These are phyloP conservation scores for Jacaranda mimosifolia DNA, from an alignment of 257 asterid species.

Conservation along the genomic window DNA sequence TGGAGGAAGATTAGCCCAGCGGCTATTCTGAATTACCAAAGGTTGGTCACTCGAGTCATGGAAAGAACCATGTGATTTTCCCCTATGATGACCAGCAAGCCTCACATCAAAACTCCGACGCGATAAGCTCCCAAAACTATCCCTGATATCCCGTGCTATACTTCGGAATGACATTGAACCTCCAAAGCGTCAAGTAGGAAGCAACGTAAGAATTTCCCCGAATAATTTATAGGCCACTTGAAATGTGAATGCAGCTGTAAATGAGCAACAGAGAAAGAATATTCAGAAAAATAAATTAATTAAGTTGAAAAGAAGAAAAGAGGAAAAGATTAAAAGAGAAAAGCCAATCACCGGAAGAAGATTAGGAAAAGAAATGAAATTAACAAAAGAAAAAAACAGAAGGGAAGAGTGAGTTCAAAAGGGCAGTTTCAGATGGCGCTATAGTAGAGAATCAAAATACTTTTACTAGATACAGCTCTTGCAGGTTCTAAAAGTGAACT, in stretches of 20 bases:
- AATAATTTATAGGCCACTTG: conserved; percentile 29
- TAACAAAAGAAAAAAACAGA: not conserved
- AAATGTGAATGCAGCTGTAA: conserved; percentile 47
- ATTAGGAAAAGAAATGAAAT: conserved; percentile 16
- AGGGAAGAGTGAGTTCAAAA: conserved; percentile 31
- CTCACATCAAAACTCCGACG: conserved; percentile 81
- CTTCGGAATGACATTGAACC: conserved; percentile 89
- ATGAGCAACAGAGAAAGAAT: conserved; percentile 27
- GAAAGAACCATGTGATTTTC: conserved; percentile 76
- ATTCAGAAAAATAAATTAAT: conserved; percentile 32
- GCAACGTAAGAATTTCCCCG: not conserved
- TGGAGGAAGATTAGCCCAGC: conserved; percentile 96
- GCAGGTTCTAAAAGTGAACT: conserved; percentile 33
- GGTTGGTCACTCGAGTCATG: conserved; percentile 72
- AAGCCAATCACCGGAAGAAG: conserved; percentile 35
- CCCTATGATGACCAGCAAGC: conserved; percentile 73
- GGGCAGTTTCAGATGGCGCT: conserved; percentile 47
- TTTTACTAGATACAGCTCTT: conserved; percentile 42
- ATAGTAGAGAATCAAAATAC: conserved; percentile 46
- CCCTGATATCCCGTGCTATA: conserved; percentile 89
- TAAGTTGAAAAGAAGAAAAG: conserved; percentile 27
- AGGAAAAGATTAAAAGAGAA: conserved; percentile 29
- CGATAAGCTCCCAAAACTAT: conserved; percentile 88
- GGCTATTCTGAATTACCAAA: conserved; percentile 66
- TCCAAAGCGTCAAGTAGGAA: conserved; percentile 27